phyloP scores from a whole-genome alignment of 2,329 filamentous ascomycete genomes.

The Thielaviopsis ethacetica region DNA sequence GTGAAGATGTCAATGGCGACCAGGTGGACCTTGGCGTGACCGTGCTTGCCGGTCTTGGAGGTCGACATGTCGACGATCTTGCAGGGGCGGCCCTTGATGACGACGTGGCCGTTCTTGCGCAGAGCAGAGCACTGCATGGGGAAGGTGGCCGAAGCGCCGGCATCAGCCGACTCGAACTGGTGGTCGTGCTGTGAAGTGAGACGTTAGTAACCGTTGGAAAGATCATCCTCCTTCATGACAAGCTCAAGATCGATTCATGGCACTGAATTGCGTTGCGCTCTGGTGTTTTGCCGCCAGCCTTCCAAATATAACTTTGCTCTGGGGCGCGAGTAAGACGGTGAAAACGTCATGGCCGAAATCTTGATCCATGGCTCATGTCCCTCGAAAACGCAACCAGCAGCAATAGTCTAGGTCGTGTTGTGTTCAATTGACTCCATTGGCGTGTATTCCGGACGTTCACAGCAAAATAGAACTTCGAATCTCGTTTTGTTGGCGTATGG shows the following conservation, averaged over 20 bases:
- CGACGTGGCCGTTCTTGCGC: conserved; percentile 97
- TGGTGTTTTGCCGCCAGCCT: neutral
- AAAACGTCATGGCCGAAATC: neutral
- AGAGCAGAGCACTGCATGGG: conserved; percentile 99
- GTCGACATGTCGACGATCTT: conserved; percentile 99
- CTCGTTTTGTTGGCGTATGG: neutral
- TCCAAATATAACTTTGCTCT: neutral
- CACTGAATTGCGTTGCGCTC: neutral
- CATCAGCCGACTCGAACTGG: conserved; percentile 83
- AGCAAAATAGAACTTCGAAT: neutral
- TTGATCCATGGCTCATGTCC: neutral
- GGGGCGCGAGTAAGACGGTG: neutral
- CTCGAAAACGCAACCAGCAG: neutral
- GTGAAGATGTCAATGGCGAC: conserved; percentile 99
- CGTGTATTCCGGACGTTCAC: neutral
- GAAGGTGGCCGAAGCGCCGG: conserved; percentile 85
- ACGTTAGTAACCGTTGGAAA: neutral
- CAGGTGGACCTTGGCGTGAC: conserved; percentile 99
- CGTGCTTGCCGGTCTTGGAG: conserved; percentile 99
- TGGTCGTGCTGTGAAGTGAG: conserved; percentile 39
- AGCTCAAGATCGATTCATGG: neutral
- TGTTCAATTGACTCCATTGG: neutral
- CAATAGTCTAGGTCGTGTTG: neutral
- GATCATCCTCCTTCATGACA: conserved; percentile 2
- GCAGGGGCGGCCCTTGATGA: conserved; percentile 98